Evolutionary conservation across 352 stramenopile genomes (phyloP), one percentile per base, ranked within the genome.

Genomic region (Pythium diclinum): DNA sequence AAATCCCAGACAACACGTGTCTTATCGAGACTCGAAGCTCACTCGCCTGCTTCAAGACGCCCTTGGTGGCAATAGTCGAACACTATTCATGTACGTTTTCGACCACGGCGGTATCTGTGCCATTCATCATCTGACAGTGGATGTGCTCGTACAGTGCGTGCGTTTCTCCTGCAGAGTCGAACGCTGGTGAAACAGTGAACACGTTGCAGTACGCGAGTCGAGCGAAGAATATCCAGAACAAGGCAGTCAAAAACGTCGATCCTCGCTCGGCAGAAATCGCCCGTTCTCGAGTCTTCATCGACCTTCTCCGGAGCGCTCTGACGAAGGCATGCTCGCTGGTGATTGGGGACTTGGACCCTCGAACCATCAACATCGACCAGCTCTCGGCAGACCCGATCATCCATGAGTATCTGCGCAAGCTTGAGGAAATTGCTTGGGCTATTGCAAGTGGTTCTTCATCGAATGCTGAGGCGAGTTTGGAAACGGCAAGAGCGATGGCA

Each of bases 151-250:
- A 17, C n/a, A 94, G 87, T 73, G 87, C 87, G 16, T 96, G 87
- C 55, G 79, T 96, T 11, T 96, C 87, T 59, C 85, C 87, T 44
- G 83, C 84, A 46, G 76, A 85, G 28, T 75, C 69, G 4, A 94
- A 91, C 53, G 63, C 72, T 13, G 81, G 76, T 32, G 87, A 96
- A 65, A 92, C 82, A 0, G 67, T 94, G 21, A 96, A 88, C 59
- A 96, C 87, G 3, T 74, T 96, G 8, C 86, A 93, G 42, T 96
- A 96, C 38, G 87, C 87, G 19, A 96, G 92, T 55, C 80, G 87
- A 1, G 87, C 87, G 7, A 92, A 90, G 52, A 94, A 94, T 53
- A 96, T 96, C 57, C 87, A 94, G 38, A 96, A 96, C 61, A 96
- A 96, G 62, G 87, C 87, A 4, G 76, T 96, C 25, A 96, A 96